Conservation (phyloP, 805 yeast genomes). For the Candida nemodendra region DNA sequence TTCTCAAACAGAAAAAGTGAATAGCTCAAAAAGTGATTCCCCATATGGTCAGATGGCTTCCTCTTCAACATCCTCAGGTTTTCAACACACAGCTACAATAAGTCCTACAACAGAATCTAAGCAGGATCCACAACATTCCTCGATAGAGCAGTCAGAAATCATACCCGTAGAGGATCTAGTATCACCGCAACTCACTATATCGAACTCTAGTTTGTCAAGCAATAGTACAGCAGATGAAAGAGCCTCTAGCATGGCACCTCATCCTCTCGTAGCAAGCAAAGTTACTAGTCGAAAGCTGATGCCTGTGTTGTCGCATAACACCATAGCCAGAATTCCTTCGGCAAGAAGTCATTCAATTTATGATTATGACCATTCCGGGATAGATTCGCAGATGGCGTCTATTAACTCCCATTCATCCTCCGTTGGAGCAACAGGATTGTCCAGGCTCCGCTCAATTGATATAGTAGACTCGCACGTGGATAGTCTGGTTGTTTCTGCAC, state of each 20-base stretch:
- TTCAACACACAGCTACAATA: not conserved
- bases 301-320: conserved; percentile 6
- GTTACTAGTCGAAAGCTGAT: not conserved
- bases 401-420: conserved; percentile 7
- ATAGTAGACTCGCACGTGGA: conserved; percentile 4
- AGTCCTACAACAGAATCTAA: not conserved
- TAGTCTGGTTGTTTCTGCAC: conserved; percentile 11
- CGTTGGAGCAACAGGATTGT: not conserved
- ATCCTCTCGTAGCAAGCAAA: conserved; percentile 10
- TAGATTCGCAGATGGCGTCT: conserved; percentile 3
- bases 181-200: conserved; percentile 16
- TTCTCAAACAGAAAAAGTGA: conserved; percentile 3
- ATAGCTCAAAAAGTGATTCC: conserved; percentile 4
- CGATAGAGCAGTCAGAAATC: not conserved
- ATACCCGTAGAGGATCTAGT: not conserved
- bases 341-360: conserved; percentile 23
- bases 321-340: conserved; percentile 31
- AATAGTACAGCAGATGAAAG: conserved; percentile 2
- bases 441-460: conserved; percentile 5
- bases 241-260: conserved; percentile 11
- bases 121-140: not conserved
- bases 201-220: conserved; percentile 16
- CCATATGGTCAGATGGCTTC: not conserved
- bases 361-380: not conserved
- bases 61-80: not conserved